Conservation (phyloP, 2,329 filamentous ascomycete species). For the Aciculosporium take region DNA sequence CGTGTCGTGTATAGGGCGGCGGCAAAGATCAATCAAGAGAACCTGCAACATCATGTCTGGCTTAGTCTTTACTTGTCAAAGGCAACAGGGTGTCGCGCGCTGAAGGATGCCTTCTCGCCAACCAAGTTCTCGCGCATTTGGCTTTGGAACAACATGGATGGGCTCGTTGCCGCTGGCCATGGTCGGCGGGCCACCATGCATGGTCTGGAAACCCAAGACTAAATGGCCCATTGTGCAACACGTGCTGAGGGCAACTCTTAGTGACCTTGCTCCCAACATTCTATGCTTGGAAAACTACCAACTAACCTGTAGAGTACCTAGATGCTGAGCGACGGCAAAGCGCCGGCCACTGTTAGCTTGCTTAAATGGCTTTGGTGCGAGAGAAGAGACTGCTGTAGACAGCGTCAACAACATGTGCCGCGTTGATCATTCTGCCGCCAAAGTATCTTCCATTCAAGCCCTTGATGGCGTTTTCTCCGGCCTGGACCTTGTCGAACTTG, state of each 20-base stretch:
- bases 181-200: not conserved
- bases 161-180: not conserved
- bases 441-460: conserved; percentile 96
- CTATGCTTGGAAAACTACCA: conserved; percentile 10
- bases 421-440: conserved; percentile 82
- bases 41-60: conserved; percentile 8
- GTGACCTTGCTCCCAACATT: not conserved
- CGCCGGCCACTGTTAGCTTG: conserved; percentile 34
- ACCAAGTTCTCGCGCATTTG: not conserved
- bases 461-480: conserved; percentile 94
- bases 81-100: conserved; percentile 1
- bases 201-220: not conserved
- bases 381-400: conserved; percentile 97
- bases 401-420: conserved; percentile 90
- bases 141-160: too few relatives aligned
- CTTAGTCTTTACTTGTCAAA: too few relatives aligned
- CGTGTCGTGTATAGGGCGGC: not conserved
- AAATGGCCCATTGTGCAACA: not conserved
- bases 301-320: conserved; percentile 33
- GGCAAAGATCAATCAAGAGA: not conserved
- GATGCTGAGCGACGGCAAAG: conserved; percentile 25
- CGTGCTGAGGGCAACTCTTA: conserved; percentile 2
- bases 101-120: not conserved
- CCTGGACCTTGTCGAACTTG: conserved; percentile 92
- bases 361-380: conserved; percentile 66